These are phyloP conservation scores for Meyerozyma carpophila DNA, from an alignment of 1,139 yeast genomes.

Conservation along the genomic window DNA sequence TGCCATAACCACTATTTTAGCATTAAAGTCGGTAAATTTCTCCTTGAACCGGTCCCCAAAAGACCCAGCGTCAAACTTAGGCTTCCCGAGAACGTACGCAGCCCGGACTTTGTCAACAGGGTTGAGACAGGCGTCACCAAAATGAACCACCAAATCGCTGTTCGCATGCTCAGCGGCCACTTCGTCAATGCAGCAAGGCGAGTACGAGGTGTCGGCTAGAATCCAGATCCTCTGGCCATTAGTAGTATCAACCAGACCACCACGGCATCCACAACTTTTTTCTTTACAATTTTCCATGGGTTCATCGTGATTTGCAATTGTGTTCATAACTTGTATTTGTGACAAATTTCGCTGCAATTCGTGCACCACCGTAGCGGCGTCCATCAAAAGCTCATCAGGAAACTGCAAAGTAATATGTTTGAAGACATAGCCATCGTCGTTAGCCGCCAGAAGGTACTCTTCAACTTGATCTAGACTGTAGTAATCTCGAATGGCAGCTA, in stretches of 20 bases:
- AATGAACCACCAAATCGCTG: conserved; percentile 84
- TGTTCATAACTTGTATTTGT: not conserved
- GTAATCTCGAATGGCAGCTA: conserved; percentile 35
- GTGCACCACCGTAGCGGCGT: conserved; percentile 67
- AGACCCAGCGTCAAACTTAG: conserved; percentile 36
- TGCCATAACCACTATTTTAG: conserved; percentile 57
- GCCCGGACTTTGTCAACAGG: conserved; percentile 70
- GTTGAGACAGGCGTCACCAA: conserved; percentile 91
- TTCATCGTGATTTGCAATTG: not conserved
- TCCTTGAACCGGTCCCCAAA: conserved; percentile 31
- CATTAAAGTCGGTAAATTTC: conserved; percentile 26
- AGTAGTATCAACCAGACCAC: not conserved
- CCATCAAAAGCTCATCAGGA: conserved; percentile 76
- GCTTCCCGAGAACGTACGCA: conserved; percentile 71
- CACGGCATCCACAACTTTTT: conserved; percentile 1
- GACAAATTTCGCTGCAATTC: conserved; percentile 32
- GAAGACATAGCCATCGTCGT: conserved; percentile 22
- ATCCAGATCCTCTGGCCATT: conserved; percentile 49
- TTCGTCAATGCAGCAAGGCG: conserved; percentile 94
- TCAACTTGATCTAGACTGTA: conserved; percentile 48
- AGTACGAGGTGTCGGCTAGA: conserved; percentile 91
- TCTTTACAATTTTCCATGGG: not conserved
- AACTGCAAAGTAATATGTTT: conserved; percentile 75
- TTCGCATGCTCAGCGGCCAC: conserved; percentile 92
- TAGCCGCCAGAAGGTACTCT: conserved; percentile 24